phyloP scores from a whole-genome alignment of 1,284 basidiomycete genomes.

The Microbotryum lychnidis-dioicae region DNA sequence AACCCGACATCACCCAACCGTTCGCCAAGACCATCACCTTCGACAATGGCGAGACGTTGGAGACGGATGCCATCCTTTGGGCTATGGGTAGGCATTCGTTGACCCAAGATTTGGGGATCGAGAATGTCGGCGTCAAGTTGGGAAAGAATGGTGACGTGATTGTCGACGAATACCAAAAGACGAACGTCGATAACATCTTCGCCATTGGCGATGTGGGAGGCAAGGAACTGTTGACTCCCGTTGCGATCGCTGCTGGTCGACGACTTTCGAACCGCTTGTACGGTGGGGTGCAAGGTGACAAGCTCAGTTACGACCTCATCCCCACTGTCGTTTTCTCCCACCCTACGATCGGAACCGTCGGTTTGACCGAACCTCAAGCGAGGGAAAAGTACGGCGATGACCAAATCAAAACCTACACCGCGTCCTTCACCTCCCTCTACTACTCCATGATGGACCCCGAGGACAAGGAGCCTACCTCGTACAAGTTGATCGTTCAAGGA shows the following conservation, averaged over 20 bases:
- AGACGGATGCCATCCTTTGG: slow-evolving; percentile 86
- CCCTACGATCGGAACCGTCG: slow-evolving; percentile 84
- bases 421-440: slow-evolving; percentile 32
- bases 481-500: slow-evolving; percentile 82
- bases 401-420: slow-evolving; percentile 78
- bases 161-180: slow-evolving; percentile 87
- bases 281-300: slow-evolving; percentile 70
- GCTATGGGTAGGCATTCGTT: slow-evolving; percentile 83
- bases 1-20: slow-evolving; percentile 29
- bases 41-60: slow-evolving; percentile 61
- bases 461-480: slow-evolving; percentile 85
- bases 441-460: slow-evolving; percentile 60
- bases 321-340: slow-evolving; percentile 89
- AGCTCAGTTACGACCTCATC: slow-evolving; percentile 70
- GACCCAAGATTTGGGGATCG: slow-evolving; percentile 69
- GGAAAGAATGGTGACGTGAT: slow-evolving; percentile 71
- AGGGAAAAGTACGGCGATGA: slow-evolving; percentile 74
- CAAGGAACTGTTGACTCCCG: slow-evolving; percentile 89
- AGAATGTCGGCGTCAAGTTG: slow-evolving; percentile 66
- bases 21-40: slow-evolving; percentile 52
- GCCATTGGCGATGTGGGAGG: slow-evolving; percentile 90
- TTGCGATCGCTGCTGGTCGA: slow-evolving; percentile 92
- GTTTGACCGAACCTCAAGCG: slow-evolving; percentile 84
- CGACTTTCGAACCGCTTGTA: slow-evolving; percentile 82
- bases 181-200: slow-evolving; percentile 62